These are phyloP conservation scores for Saccharomyces mikatae DNA, from an alignment of 805 yeast genomes.

Conservation along the genomic window DNA sequence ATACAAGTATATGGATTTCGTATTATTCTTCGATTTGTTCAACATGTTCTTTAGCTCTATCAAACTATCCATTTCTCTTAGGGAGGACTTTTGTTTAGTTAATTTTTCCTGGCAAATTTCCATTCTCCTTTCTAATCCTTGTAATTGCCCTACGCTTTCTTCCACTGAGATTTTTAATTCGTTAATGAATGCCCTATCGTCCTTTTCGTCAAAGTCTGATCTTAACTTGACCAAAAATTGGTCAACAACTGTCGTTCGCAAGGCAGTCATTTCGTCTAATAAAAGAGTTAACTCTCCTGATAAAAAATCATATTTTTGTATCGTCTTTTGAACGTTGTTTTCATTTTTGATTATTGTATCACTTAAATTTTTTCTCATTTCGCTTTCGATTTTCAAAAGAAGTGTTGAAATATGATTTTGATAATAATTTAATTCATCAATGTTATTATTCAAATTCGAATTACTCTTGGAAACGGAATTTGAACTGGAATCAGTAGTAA, in stretches of 20 bases:
- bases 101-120: constrained; percentile 14
- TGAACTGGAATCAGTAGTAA: background rate
- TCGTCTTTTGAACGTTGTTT: constrained; percentile 21
- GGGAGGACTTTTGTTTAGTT: constrained; percentile 19
- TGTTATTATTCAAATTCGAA: background rate
- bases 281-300: constrained; percentile 23
- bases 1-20: constrained; percentile 4
- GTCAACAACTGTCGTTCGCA: constrained; percentile 24
- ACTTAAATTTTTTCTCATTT: constrained; percentile 16
- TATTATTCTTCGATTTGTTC: constrained; percentile 1
- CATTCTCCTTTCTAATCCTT: constrained; percentile 25
- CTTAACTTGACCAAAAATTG: constrained; percentile 25
- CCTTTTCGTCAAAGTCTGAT: constrained; percentile 21
- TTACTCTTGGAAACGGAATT: background rate
- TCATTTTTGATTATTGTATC: constrained; percentile 24
- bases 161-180: constrained; percentile 9
- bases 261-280: constrained; percentile 16
- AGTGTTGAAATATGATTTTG: constrained; percentile 19
- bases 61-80: constrained; percentile 23
- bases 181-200: constrained; percentile 22
- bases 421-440: constrained; percentile 16
- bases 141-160: constrained; percentile 18
- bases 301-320: constrained; percentile 21
- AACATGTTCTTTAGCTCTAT: constrained; percentile 11
- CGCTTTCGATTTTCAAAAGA: constrained; percentile 19